A percentile compares a stretch with the other conserved stretches of the same genome.
Conservation (phyloP, 2,329 filamentous ascomycete species). For the Raffaelea arxii region DNA sequence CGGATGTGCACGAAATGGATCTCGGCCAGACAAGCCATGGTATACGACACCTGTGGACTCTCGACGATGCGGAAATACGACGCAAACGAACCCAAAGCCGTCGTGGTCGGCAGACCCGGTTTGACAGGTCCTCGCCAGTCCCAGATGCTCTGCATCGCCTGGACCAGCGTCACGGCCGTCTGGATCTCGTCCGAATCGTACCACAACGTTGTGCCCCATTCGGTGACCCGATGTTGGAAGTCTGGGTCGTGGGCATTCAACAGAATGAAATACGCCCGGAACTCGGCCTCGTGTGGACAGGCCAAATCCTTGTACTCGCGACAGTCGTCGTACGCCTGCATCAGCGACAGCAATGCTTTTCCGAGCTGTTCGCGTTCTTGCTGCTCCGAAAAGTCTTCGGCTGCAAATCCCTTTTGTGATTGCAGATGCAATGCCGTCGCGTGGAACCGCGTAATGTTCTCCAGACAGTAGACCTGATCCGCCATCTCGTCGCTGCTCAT, state of each 20-base stretch:
- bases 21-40: slow-evolving; percentile 60
- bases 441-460: slow-evolving; percentile 58
- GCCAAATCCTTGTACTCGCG: slow-evolving; percentile 43
- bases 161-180: slow-evolving; percentile 50
- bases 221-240: slow-evolving; percentile 43
- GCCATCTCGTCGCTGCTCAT: slow-evolving; percentile 47
- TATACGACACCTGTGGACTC: slow-evolving; percentile 49
- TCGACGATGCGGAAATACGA: slow-evolving; percentile 53
- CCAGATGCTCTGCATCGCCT: slow-evolving; percentile 49
- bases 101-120: slow-evolving; percentile 35
- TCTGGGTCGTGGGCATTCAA: slow-evolving; percentile 51
- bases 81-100: slow-evolving; percentile 38
- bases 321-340: slow-evolving; percentile 58
- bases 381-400: slow-evolving; percentile 54
- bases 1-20: slow-evolving; percentile 56
- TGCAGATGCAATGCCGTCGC: slow-evolving; percentile 55
- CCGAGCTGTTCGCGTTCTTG: slow-evolving; percentile 60
- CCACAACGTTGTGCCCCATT: slow-evolving; percentile 48
- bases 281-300: slow-evolving; percentile 56
- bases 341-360: slow-evolving; percentile 54
- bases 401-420: slow-evolving; percentile 43
- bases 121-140: slow-evolving; percentile 48
- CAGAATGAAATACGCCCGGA: slow-evolving; percentile 55
- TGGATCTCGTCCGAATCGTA: slow-evolving; percentile 46
- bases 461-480: slow-evolving; percentile 52